Base-by-base conservation (phyloP, 306 rosid species). In the Lupinus albus region DNA sequence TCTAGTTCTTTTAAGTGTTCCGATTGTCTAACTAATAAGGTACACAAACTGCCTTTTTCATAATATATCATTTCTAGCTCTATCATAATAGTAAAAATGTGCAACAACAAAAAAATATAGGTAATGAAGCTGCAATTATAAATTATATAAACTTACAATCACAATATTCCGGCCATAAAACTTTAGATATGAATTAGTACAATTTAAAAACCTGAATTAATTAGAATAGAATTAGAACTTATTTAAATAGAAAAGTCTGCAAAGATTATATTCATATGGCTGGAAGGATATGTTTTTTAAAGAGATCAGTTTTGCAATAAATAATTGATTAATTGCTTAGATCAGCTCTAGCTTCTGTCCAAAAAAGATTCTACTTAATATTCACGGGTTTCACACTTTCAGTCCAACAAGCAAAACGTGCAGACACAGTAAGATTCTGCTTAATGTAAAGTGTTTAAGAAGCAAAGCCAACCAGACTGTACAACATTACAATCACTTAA, bases 391-490 rank as follows among this genome's bases (percentile, higher is more conserved):
- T 60, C 41, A 68, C 53, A 64, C 17, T 38, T 38, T 60, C 41
- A 68, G 58, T 69, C 17, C 58, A 71, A 45, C 66, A 79, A 65
- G 52, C 79, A 67, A 80, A 78, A 78, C 84, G 86, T 83, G 80
- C 69, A 48, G 18, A n/a, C 36, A 70, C 70, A 72, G 53, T 52
- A 76, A 47, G 57, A 41, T 7, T 68, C 49, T 46, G 57, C 45
- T 62, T 57, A 47, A 70, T 59, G 36, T 53, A 52, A 66, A 69
- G 71, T 63, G 66, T 49, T 62, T 48, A 25, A 60, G 61, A 78
- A 64, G 71, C 76, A 75, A 74, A 79, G 65, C 68, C 68, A 77
- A 11, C 25, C 9, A 33, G 28, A 73, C 21, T 36, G 28, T 42
- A 46, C 67, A 63, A 55, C 41, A 2, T 9, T 38, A 56, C 60